These are phyloP conservation scores for Fraxinus floribunda DNA, from an alignment of 305 asterid species.

Conservation along the genomic window DNA sequence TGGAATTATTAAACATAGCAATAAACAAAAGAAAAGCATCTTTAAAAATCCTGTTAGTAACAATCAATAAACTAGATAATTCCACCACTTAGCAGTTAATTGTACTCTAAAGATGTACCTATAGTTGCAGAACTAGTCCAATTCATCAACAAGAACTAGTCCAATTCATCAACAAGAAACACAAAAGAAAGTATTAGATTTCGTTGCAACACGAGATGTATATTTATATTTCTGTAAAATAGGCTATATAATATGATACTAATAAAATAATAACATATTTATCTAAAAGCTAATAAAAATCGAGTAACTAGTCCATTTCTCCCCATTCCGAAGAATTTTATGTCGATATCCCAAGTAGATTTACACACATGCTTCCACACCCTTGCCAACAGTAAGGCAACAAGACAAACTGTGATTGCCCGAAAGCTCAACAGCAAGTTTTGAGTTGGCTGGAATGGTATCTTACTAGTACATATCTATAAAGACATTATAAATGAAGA, in stretches of 20 bases:
- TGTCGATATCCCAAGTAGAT: background rate
- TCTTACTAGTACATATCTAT: conserved; percentile 24
- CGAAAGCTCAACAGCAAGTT: background rate
- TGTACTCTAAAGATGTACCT: background rate
- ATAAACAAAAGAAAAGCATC: background rate
- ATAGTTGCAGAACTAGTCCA: background rate
- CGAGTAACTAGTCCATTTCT: background rate
- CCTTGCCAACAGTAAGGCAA: background rate
- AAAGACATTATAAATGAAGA: conserved; percentile 16
- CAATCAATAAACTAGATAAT: background rate
- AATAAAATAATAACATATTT: background rate
- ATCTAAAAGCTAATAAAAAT: background rate
- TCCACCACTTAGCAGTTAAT: background rate
- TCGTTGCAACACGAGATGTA: background rate
- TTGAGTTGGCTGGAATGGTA: conserved; percentile 4
- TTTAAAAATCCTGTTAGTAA: background rate
- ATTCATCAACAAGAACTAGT: background rate
- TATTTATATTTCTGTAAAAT: background rate
- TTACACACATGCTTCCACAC: background rate
- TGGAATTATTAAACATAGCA: background rate
- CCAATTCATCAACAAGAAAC: background rate
- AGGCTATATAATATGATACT: background rate
- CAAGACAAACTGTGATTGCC: background rate
- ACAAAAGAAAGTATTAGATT: background rate
- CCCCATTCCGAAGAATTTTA: background rate